Conservation (phyloP, 2,329 filamentous ascomycete genomes). For the Aspergillus sp. region DNA sequence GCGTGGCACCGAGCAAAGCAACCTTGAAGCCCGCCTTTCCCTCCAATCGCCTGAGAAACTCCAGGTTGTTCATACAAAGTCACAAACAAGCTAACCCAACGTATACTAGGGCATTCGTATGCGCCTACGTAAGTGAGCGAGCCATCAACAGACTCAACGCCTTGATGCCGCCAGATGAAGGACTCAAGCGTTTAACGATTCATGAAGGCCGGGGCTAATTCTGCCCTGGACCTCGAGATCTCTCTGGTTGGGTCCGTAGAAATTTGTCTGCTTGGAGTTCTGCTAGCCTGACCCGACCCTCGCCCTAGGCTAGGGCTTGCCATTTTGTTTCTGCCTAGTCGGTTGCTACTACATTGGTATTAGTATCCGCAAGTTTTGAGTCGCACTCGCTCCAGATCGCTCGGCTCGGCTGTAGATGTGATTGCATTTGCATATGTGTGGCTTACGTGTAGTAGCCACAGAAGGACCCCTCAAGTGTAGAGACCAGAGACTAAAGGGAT, state of each 20-base stretch:
- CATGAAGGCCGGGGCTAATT: too few species aligned
- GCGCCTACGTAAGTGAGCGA: slow-evolving; percentile 22
- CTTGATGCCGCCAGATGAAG: slow-evolving; percentile 1
- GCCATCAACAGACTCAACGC: slow-evolving; percentile 2
- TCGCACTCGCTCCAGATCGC: neutral
- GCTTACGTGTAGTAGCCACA: slow-evolving; percentile 8
- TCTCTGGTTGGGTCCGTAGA: too few species aligned
- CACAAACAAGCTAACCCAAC: slow-evolving; percentile 3
- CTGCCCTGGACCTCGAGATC: too few species aligned
- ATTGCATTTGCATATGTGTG: neutral
- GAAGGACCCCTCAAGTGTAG: neutral
- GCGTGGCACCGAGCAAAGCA: neutral
- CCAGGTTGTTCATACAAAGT: too few species aligned
- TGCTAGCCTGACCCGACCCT: neutral
- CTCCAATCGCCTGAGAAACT: neutral
- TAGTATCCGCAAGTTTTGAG: neutral
- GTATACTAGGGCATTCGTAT: slow-evolving; percentile 21
- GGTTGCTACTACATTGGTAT: neutral
- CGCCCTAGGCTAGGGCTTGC: neutral
- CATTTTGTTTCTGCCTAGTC: neutral
- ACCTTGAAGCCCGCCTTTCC: neutral
- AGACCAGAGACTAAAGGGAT: too few species aligned
- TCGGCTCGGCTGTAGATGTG: too few species aligned
- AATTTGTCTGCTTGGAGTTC: neutral
- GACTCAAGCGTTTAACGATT: too few species aligned